Base-by-base conservation (phyloP, 2,329 filamentous ascomycete genomes). In the Neospermospora avenae region DNA sequence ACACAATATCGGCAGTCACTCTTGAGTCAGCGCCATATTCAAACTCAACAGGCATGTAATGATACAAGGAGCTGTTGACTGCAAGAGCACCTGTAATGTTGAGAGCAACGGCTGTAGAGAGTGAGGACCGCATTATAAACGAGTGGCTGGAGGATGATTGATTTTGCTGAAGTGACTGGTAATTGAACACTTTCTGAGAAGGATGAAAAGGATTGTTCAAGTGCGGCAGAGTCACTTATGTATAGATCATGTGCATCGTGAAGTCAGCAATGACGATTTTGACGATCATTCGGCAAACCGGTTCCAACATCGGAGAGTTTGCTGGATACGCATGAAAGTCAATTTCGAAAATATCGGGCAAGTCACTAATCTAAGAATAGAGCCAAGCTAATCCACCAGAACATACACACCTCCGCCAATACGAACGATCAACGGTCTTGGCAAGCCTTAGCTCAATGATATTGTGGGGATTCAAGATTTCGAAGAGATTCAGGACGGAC, bases 21-120 rank as follows among this genome's bases (percentile, higher is more conserved):
- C 62, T 56, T 7, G 58, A 62, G 24, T 63, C 37, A 14, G 28
- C 11, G 13, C 62, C 64, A 57, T 63, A 64, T 6, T 61, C 58
- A n/a, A 60, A 63, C 10, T 62, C 62, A 8, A 64, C 45, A 4
- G 64, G 64, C 45, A 66, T 58, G 28, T 66, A 65, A 42, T 63
- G 57, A 24, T 60, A 65, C 8, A 46, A 5, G 31, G 54, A 35
- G 41, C 42, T 59, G 28, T 22, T 57, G 5, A 24, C 41, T 22
- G 55, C 44, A 20, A 53, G 46, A 24, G 37, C 59, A 11, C 51
- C 55, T 4, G 52, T 31, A 31, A 45, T 24, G n/a, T 58, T n/a
- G 10, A 62, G 28, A 51, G 49, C 46, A 53, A 52, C 41, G 13
- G 56, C 14, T 13, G 58, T 24, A n/a, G 49, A 20, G 34, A 42